Percentiles rank a stretch among this genome's conserved stretches.
phyloP scores from a whole-genome alignment of 106 monocot species.

The Chionographis japonica region DNA sequence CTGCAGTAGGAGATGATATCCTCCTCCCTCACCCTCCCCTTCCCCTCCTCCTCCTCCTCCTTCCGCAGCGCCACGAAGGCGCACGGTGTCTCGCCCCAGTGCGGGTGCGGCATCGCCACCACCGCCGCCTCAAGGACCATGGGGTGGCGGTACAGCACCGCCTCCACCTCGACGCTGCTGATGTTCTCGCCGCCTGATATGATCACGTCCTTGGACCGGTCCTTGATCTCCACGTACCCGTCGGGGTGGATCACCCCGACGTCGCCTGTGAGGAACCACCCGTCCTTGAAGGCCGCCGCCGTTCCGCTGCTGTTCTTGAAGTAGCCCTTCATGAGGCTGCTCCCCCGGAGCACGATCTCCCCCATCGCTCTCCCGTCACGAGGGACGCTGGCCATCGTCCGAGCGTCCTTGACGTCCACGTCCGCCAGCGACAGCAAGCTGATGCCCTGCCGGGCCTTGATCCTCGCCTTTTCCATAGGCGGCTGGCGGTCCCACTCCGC shows the following conservation, averaged over 20 bases:
- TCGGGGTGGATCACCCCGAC: constrained; percentile 72
- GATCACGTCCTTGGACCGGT: constrained; percentile 83
- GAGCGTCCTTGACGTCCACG: constrained; percentile 39
- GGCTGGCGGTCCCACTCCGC: constrained; percentile 46
- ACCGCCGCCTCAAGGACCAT: constrained; percentile 60
- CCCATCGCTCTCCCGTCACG: constrained; percentile 60
- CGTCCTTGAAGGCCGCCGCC: constrained; percentile 39
- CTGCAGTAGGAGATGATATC: constrained; percentile 48
- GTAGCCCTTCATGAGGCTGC: constrained; percentile 91
- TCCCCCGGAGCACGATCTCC: constrained; percentile 74
- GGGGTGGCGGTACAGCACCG: constrained; percentile 47
- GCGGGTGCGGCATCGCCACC: constrained; percentile 76
- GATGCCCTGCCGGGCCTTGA: constrained; percentile 71
- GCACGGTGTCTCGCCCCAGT: constrained; percentile 85
- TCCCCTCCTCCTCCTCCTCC: neutral
- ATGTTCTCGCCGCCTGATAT: constrained; percentile 97
- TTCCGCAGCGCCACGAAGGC: constrained; percentile 50
- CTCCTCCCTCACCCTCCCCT: constrained; percentile 19
- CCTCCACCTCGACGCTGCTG: constrained; percentile 88
- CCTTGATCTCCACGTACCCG: constrained; percentile 80
- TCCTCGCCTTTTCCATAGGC: constrained; percentile 11
- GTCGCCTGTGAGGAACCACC: constrained; percentile 84
- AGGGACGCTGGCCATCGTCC: constrained; percentile 48
- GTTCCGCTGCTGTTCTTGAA: constrained; percentile 53
- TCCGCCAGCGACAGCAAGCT: constrained; percentile 51